Evolutionary conservation across 1,284 basidiomycete genomes (phyloP), one percentile per base, ranked within the genome.

Genomic region (Irpex sp.): DNA sequence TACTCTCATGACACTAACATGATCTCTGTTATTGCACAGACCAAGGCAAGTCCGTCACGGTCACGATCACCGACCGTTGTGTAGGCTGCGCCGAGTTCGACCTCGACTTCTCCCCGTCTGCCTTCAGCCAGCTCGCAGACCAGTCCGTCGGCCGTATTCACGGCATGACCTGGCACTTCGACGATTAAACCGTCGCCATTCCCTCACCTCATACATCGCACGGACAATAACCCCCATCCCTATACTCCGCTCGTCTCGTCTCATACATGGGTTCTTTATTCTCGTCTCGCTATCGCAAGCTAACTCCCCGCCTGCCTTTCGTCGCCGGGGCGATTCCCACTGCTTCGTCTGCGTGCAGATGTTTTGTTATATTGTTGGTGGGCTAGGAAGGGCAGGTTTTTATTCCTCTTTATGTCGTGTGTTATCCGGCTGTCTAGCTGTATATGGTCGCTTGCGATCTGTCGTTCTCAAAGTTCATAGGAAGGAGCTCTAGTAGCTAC

Each of bases 11-110:
- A 26, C 47, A 37, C 58, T 59, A 58, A 34, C 15, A 34, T 11
- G 9, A 34, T 34, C 54, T 52, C 37, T 57, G 31, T 15, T 37
- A 3, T 38, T 40, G 8, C 40, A 44, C 58, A 77, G 74, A 74
- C 69, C 64, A 72, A 37, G 77, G 77, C 48, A 76, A 75, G 21
- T 71, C 74, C 4, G 70, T 79, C 52, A 70, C 71, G 0, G 81
- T 78, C 2, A 68, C 72, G 15, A 76, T 83, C 31, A 74, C 72
- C 3, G 82, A 84, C 68, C 68, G 75, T 17, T 84, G 82, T 69
- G 74, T 69, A 8, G 78, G 73, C 0, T 84, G 82, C 65, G 79
- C 82, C 1, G 61, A 72, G 58, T 73, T 76, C 55, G 31, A 56
- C 26, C 72, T 84, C 62, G 82, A 83, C 70, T 74, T 83, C 64